Percentiles rank a stretch among this genome's conserved stretches.
Evolutionary conservation across 2,329 filamentous ascomycete species (phyloP).

Genomic region (Didymella arachidicola): DNA sequence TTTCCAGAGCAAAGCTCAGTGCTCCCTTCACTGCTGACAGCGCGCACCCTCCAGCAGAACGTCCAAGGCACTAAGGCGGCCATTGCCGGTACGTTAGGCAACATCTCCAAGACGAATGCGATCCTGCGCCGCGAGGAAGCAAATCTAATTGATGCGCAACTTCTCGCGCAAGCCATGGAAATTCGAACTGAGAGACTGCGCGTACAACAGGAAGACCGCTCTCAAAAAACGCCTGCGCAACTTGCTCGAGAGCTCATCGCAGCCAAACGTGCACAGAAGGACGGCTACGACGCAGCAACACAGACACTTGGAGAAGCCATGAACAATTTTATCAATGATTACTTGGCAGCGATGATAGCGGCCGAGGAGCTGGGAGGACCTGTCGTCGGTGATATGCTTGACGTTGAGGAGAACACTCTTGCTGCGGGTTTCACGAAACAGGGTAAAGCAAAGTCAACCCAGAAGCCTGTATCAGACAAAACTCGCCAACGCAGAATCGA

Average conservation of each 20-base stretch:
- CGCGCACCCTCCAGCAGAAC: slow-evolving; percentile 71
- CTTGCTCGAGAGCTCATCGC: slow-evolving; percentile 69
- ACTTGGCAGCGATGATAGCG: slow-evolving; percentile 77
- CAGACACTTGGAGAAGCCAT: slow-evolving; percentile 68
- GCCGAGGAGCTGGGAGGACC: slow-evolving; percentile 85
- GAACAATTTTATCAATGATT: slow-evolving; percentile 73
- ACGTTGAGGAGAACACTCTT: slow-evolving; percentile 65
- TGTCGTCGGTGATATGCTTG: slow-evolving; percentile 76
- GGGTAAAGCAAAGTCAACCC: slow-evolving; percentile 55
- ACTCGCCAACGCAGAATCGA: slow-evolving; percentile 60
- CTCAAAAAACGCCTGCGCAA: slow-evolving; percentile 67
- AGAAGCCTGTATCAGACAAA: slow-evolving; percentile 44
- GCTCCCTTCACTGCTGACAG: slow-evolving; percentile 74
- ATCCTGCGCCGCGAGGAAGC: slow-evolving; percentile 56
- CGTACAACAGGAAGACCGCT: slow-evolving; percentile 63
- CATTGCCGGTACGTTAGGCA: slow-evolving; percentile 56
- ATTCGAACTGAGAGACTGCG: slow-evolving; percentile 67
- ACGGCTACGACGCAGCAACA: slow-evolving; percentile 67
- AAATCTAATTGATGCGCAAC: slow-evolving; percentile 57
- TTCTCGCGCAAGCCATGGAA: slow-evolving; percentile 59
- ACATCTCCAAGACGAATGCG: slow-evolving; percentile 50
- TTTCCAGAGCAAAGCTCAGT: slow-evolving; percentile 72
- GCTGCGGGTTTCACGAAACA: slow-evolving; percentile 62
- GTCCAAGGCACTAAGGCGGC: slow-evolving; percentile 70
- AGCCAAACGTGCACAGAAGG: slow-evolving; percentile 67